Conservation (phyloP, 805 yeast species). For the Metschnikowia kunwiensis region DNA sequence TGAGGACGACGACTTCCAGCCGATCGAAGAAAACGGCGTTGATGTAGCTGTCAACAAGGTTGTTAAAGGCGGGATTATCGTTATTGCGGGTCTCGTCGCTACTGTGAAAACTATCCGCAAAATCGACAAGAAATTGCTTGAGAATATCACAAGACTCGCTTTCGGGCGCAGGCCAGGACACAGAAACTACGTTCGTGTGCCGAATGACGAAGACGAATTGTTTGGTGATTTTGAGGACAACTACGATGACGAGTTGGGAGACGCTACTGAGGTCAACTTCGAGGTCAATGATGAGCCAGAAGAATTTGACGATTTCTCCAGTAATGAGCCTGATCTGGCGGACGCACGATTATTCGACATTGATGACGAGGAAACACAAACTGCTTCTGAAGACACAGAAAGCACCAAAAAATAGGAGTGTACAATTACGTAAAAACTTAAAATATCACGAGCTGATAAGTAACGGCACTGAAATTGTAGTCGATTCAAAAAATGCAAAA, state of each 20-base stretch:
- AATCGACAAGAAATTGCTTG: slow-evolving; percentile 33
- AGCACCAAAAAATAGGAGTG: no score
- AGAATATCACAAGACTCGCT: slow-evolving; percentile 26
- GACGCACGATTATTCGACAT: slow-evolving; percentile 32
- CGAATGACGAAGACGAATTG: slow-evolving; percentile 40
- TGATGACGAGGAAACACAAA: slow-evolving; percentile 21
- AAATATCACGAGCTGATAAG: no score
- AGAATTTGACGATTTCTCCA: slow-evolving; percentile 14
- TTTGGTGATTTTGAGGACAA: slow-evolving; percentile 42
- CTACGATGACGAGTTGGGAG: slow-evolving; percentile 37
- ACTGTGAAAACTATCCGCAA: slow-evolving; percentile 32
- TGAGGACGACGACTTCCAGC: slow-evolving; percentile 53
- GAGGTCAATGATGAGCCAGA: slow-evolving; percentile 23
- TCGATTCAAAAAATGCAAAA: no score
- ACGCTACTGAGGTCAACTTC: slow-evolving; percentile 27
- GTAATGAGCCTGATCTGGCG: slow-evolving; percentile 13
- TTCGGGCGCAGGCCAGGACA: slow-evolving; percentile 39
- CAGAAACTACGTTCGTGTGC: slow-evolving; percentile 41
- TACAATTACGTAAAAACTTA: no score
- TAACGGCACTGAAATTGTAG: no score
- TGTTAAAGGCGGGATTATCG: slow-evolving; percentile 55
- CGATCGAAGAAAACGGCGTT: slow-evolving; percentile 59
- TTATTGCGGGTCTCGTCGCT: slow-evolving; percentile 41
- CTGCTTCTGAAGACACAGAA: neutral
- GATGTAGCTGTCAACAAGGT: slow-evolving; percentile 58